phyloP scores from a whole-genome alignment of 73 alveolate species.

The Strombidium stylifer region DNA sequence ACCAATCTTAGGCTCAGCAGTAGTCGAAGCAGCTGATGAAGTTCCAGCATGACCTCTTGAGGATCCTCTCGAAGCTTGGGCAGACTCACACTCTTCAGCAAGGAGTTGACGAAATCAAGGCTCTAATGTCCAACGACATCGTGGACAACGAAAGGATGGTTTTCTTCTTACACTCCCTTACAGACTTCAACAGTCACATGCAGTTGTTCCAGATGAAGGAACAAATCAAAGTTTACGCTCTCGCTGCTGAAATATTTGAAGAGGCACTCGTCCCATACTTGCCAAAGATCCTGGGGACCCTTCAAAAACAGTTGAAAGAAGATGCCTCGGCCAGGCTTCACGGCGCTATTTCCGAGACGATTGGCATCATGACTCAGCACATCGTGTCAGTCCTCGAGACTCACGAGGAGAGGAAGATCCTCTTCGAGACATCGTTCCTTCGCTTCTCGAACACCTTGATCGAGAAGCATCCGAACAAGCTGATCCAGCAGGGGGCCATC shows the following conservation, averaged over 20 bases:
- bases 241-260: slow-evolving; percentile 50
- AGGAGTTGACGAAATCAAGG: slow-evolving; percentile 25
- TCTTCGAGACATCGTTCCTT: slow-evolving; percentile 11
- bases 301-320: slow-evolving; percentile 48
- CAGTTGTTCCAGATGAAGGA: slow-evolving; percentile 35
- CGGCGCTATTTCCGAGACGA: slow-evolving; percentile 29
- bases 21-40: too few species aligned
- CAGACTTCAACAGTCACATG: slow-evolving; percentile 43
- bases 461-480: slow-evolving; percentile 13
- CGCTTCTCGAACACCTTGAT: slow-evolving; percentile 26
- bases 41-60: slow-evolving; percentile 13
- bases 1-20: too few species aligned
- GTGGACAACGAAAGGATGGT: slow-evolving; percentile 48
- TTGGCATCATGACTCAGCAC: slow-evolving; percentile 38
- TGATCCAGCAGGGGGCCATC: slow-evolving; percentile 61
- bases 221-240: slow-evolving; percentile 39
- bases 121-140: slow-evolving; percentile 28
- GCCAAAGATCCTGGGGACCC: slow-evolving; percentile 23
- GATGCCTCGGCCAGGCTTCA: slow-evolving; percentile 14
- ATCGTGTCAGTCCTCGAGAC: slow-evolving; percentile 30
- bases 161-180: slow-evolving; percentile 18
- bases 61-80: slow-evolving; percentile 5
- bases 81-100: slow-evolving; percentile 13
- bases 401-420: slow-evolving; percentile 9
- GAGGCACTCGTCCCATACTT: slow-evolving; percentile 43